phyloP scores from a whole-genome alignment of 2,329 filamentous ascomycete genomes.

The Fusarium equiseti region DNA sequence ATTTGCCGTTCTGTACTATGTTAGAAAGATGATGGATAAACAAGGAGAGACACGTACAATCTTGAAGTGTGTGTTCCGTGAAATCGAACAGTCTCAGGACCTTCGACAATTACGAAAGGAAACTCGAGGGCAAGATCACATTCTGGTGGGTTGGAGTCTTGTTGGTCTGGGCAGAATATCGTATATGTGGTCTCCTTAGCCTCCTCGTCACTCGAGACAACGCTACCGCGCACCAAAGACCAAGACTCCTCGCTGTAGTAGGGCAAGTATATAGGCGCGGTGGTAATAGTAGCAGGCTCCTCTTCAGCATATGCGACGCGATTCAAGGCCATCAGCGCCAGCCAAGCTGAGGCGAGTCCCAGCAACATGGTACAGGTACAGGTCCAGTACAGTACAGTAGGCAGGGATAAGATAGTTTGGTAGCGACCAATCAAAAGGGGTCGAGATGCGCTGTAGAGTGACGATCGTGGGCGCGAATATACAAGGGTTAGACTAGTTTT shows the following conservation, averaged over 20 bases:
- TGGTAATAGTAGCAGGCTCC: conserved; percentile 50
- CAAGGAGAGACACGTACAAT: conserved; percentile 51
- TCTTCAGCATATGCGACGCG: conserved; percentile 37
- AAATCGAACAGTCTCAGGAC: conserved; percentile 59
- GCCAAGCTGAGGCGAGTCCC: conserved; percentile 30
- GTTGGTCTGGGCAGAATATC: conserved; percentile 61
- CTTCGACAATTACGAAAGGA: conserved; percentile 62
- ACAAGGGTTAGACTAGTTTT: conserved; percentile 8
- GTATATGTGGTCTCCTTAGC: conserved; percentile 59
- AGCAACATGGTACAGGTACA: conserved; percentile 24
- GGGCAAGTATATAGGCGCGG: conserved; percentile 61
- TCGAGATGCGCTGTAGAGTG: background rate
- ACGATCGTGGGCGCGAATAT: background rate
- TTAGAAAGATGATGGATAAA: conserved; percentile 5
- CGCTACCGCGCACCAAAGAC: conserved; percentile 60
- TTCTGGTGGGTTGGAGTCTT: conserved; percentile 54
- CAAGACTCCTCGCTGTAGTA: conserved; percentile 58
- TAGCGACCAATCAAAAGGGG: conserved; percentile 16
- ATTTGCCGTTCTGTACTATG: conserved; percentile 55
- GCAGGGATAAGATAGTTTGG: conserved; percentile 20
- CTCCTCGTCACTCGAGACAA: conserved; percentile 56
- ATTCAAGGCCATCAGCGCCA: conserved; percentile 47
- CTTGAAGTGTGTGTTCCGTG: conserved; percentile 58
- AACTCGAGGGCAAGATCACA: conserved; percentile 61
- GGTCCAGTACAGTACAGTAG: background rate